Conservation (phyloP, 768 basidiomycete species). For the Mycena belliarum region DNA sequence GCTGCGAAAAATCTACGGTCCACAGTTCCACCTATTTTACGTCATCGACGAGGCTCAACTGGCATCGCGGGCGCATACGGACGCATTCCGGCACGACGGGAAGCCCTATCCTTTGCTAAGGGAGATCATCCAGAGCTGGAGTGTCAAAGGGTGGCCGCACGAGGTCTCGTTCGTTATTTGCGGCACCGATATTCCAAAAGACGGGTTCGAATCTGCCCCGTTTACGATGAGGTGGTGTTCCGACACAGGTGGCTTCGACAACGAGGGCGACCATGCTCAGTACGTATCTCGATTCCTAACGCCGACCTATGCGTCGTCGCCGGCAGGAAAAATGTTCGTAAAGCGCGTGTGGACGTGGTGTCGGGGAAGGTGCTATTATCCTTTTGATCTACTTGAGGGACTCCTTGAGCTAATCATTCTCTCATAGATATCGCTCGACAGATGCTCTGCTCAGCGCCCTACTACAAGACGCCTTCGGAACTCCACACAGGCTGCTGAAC, state of each 20-base stretch:
- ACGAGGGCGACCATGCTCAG: neutral
- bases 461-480: neutral
- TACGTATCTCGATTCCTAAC: conserved; percentile 10
- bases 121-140: neutral
- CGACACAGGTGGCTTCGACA: conserved; percentile 5
- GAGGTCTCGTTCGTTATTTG: conserved; percentile 2
- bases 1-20: neutral
- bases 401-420: neutral
- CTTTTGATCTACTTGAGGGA: too few relatives aligned
- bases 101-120: neutral
- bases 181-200: conserved; percentile 13
- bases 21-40: conserved; percentile 1
- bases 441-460: conserved; percentile 3
- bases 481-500: neutral
- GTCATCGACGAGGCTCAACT: conserved; percentile 6
- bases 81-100: neutral
- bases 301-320: neutral
- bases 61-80: neutral
- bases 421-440: conserved; percentile 14
- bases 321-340: conserved; percentile 6
- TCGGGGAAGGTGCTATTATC: conserved; percentile 15
- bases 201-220: conserved; percentile 4
- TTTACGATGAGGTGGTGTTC: neutral
- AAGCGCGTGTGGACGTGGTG: conserved; percentile 12
- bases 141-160: neutral